Evolutionary conservation across 2,329 filamentous ascomycete species (phyloP).

Genomic region (Ophiostoma piceae): DNA sequence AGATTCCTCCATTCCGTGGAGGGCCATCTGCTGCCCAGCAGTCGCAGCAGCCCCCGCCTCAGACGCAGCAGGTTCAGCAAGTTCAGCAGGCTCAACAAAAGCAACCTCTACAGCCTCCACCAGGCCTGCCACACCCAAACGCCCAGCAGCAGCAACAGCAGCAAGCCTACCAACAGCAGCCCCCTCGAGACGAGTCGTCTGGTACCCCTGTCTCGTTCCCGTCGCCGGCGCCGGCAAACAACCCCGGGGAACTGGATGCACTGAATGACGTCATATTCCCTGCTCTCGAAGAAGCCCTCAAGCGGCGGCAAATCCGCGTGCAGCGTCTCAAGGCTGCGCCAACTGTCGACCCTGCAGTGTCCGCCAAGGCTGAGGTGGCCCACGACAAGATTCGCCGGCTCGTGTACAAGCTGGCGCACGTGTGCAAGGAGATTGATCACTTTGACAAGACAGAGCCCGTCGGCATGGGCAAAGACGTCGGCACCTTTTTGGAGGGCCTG

Average conservation of each 20-base stretch:
- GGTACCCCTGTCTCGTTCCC: slow-evolving; percentile 46
- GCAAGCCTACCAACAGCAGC: slow-evolving; percentile 1
- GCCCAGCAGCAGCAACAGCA: slow-evolving; percentile 6
- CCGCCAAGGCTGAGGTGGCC: slow-evolving; percentile 58
- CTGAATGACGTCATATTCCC: slow-evolving; percentile 89
- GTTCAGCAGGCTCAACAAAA: slow-evolving; percentile 32
- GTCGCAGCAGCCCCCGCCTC: slow-evolving; percentile 27
- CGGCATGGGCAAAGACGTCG: slow-evolving; percentile 87
- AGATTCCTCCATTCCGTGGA: slow-evolving; percentile 53
- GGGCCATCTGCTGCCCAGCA: slow-evolving; percentile 30
- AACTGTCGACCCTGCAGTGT: slow-evolving; percentile 30
- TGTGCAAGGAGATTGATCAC: slow-evolving; percentile 86
- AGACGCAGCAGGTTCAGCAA: slow-evolving; percentile 12
- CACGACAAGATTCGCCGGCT: slow-evolving; percentile 79
- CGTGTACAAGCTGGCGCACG: slow-evolving; percentile 73
- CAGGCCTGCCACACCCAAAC: slow-evolving; percentile 12
- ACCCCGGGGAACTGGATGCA: slow-evolving; percentile 71
- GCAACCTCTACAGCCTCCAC: slow-evolving; percentile 25
- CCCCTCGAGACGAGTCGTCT: neutral
- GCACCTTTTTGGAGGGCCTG: slow-evolving; percentile 83
- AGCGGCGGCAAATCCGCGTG: slow-evolving; percentile 63
- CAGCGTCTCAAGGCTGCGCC: slow-evolving; percentile 45
- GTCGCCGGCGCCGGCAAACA: slow-evolving; percentile 50
- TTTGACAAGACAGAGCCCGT: slow-evolving; percentile 82
- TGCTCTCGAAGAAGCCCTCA: slow-evolving; percentile 83